Percentiles rank a stretch among this genome's conserved stretches.
phyloP scores from a whole-genome alignment of 345 rosid species.

The Eutrema japonicum region DNA sequence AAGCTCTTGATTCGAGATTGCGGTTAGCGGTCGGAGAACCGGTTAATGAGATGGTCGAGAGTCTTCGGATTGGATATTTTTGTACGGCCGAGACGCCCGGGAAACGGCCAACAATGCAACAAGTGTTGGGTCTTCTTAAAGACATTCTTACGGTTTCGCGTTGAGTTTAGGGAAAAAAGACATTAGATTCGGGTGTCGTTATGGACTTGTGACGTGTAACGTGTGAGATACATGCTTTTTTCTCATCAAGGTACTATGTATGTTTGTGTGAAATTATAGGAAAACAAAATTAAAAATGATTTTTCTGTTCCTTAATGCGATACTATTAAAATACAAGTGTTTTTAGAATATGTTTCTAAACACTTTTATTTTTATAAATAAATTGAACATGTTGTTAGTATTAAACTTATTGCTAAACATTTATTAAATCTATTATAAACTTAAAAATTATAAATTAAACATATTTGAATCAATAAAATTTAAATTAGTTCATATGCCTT shows the following conservation, averaged over 20 bases:
- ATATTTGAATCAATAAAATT: too few relatives aligned
- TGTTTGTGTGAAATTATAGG: neutral
- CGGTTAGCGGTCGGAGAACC: conserved; percentile 54
- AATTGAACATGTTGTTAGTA: too few relatives aligned
- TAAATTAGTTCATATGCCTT: too few relatives aligned
- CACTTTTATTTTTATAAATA: too few relatives aligned
- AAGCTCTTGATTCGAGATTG: conserved; percentile 69
- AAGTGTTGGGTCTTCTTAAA: conserved; percentile 82
- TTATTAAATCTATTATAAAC: too few relatives aligned
- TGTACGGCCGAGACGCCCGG: conserved; percentile 81
- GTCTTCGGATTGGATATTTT: conserved; percentile 76
- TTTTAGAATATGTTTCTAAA: too few relatives aligned
- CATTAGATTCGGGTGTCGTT: conserved; percentile 27
- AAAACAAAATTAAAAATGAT: neutral
- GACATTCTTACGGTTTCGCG: conserved; percentile 58
- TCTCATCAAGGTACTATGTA: neutral
- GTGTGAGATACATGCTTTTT: conserved; percentile 25
- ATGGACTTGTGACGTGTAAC: neutral
- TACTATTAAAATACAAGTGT: too few relatives aligned
- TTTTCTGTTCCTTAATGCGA: neutral
- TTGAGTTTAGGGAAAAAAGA: conserved; percentile 23
- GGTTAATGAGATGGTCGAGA: conserved; percentile 75
- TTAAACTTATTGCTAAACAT: too few relatives aligned
- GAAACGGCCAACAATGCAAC: conserved; percentile 94
- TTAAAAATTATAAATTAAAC: too few relatives aligned